Percentiles rank a stretch among this genome's conserved stretches.
phyloP scores from a whole-genome alignment of 2,329 filamentous ascomycete genomes.

The Trematosphaeria pertusa region DNA sequence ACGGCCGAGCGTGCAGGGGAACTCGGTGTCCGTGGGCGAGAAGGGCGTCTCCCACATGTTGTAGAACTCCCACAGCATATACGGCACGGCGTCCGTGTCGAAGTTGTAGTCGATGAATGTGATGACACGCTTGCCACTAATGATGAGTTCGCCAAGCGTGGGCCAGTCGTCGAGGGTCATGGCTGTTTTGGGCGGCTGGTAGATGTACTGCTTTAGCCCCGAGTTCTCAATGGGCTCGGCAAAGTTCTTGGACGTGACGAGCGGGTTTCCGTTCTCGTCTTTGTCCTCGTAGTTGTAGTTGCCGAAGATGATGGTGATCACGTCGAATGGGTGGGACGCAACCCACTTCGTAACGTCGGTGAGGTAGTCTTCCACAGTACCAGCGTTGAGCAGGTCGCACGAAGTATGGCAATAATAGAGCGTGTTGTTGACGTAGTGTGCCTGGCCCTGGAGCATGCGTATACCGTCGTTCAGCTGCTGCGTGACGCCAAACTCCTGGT shows the following conservation, averaged over 20 bases:
- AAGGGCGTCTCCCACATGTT: conserved; percentile 95
- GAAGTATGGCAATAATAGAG: conserved; percentile 86
- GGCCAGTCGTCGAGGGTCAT: conserved; percentile 86
- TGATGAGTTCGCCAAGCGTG: conserved; percentile 69
- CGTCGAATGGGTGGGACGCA: conserved; percentile 79
- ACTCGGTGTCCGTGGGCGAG: conserved; percentile 70
- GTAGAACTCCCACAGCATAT: conserved; percentile 86
- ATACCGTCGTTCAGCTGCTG: conserved; percentile 51
- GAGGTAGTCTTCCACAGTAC: conserved; percentile 79
- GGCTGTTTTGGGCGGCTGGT: conserved; percentile 75
- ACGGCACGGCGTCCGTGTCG: conserved; percentile 79
- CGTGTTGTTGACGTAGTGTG: conserved; percentile 64
- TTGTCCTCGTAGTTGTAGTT: conserved; percentile 65
- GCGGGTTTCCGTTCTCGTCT: conserved; percentile 47
- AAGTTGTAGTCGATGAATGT: conserved; percentile 59
- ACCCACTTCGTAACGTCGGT: conserved; percentile 76
- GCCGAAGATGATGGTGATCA: conserved; percentile 85
- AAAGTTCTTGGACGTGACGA: conserved; percentile 69
- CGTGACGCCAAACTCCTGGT: conserved; percentile 47
- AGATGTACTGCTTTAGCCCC: conserved; percentile 77
- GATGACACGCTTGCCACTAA: conserved; percentile 46
- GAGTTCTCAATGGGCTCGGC: conserved; percentile 72
- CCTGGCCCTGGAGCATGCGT: conserved; percentile 64
- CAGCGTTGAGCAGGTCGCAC: conserved; percentile 84
- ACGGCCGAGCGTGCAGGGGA: conserved; percentile 81